phyloP scores from a whole-genome alignment of 129 eudicot genomes.

The Helichrysum umbraculigerum region DNA sequence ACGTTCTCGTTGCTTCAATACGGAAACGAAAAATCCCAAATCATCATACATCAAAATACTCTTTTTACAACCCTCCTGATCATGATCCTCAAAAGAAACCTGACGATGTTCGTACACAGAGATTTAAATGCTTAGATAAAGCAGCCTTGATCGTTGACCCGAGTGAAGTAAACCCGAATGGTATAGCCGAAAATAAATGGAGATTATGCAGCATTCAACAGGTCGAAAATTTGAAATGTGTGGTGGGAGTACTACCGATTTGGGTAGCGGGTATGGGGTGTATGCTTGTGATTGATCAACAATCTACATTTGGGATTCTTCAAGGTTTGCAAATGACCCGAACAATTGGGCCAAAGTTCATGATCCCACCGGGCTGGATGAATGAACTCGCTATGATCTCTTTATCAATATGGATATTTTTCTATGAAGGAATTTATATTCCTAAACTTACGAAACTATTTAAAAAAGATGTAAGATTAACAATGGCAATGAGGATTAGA shows the following conservation, averaged over 20 bases:
- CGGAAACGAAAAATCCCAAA: constrained; percentile 45
- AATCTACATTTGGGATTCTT: constrained; percentile 55
- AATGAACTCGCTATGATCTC: constrained; percentile 53
- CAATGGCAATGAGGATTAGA: constrained; percentile 40
- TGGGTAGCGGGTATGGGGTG: constrained; percentile 62
- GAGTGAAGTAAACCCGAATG: constrained; percentile 41
- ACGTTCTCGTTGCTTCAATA: constrained; percentile 50
- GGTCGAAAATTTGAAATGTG: constrained; percentile 62
- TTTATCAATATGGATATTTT: constrained; percentile 55
- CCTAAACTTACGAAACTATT: constrained; percentile 31
- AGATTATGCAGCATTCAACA: constrained; percentile 53
- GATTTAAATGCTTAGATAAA: constrained; percentile 56
- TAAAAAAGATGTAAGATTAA: constrained; percentile 41
- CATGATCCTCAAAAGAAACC: neutral
- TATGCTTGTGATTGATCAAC: constrained; percentile 62
- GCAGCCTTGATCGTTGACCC: constrained; percentile 54
- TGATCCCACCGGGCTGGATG: constrained; percentile 67
- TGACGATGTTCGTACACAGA: constrained; percentile 11
- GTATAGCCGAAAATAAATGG: constrained; percentile 42
- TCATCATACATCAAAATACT: neutral
- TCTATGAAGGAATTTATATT: constrained; percentile 52
- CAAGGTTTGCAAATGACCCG: constrained; percentile 61
- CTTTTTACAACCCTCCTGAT: constrained; percentile 30
- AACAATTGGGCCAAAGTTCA: constrained; percentile 43
- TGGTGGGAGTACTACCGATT: constrained; percentile 53